Base-by-base conservation (phyloP, 2,329 filamentous ascomycete genomes). In the Nigrospora sphaerica region DNA sequence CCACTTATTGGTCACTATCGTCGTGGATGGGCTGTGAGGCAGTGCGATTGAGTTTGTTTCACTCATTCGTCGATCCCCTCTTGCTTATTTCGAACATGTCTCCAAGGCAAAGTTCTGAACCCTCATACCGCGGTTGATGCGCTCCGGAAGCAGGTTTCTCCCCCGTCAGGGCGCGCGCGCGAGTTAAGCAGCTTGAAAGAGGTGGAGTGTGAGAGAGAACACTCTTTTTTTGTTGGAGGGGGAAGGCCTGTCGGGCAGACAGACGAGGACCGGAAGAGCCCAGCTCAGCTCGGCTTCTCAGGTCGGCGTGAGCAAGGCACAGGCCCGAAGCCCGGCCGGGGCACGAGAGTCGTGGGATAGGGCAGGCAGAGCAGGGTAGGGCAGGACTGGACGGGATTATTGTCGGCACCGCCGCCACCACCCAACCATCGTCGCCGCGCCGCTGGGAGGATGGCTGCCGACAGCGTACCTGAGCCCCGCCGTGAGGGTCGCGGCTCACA, bases 401-500 rank as follows among this genome's bases (percentile, higher is more conserved):
- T 17, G 34, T 36, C 34, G 14, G 34, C 12, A 36, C 14, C 34
- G 14, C 3, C 34, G 16, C 14, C 34, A 36, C 6, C 34, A 36
- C 14, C 13, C 34, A 4, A 36, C 34, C 16, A 36, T 36, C 23
- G 23, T 9, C 23, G 23, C 23, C 23, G 23, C 23, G 23, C 23
- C 7, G 23, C 23, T 9, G 42, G 37, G 49, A 49, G 38, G 36
- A 62, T 62, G 61, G 59, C 61, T 10, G 50, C 56, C 51, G 59
- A 61, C 50, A 47, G 52, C 18, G 33, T 44, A 16, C 54, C 58
- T 40, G 61, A 63, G 49, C 49, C 54, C 55, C 61, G 61, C 56
- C 58, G 58, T 42, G 61, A 62, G 49, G 56, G 58, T 57, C 61
- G 59, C 51, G 59, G 59, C 49, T 60, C 60, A 44, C 46, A 45